A percentile compares a stretch with the other conserved stretches of the same genome.
Evolutionary conservation across 495 filamentous ascomycete genomes (phyloP).

Genomic region (Xylaria longipes): DNA sequence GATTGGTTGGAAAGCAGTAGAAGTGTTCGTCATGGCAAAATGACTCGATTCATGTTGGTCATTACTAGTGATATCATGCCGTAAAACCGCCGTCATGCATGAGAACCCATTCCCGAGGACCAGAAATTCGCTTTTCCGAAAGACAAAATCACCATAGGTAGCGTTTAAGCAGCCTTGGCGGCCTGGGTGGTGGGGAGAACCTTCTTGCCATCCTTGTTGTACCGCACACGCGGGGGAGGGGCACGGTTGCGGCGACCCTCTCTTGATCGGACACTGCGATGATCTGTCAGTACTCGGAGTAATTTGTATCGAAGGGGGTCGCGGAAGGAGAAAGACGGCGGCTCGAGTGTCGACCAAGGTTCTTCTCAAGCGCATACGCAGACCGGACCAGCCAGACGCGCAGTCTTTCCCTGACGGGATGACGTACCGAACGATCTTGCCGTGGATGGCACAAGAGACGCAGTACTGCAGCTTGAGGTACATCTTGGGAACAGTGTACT

Average conservation of each 20-base stretch:
- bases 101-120: conserved; percentile 41
- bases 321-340: conserved; percentile 29
- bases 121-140: conserved; percentile 35
- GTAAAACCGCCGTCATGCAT: conserved; percentile 40
- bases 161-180: conserved; percentile 48
- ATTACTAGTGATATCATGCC: conserved; percentile 42
- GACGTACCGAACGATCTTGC: conserved; percentile 99
- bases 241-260: conserved; percentile 98
- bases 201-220: conserved; percentile 99
- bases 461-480: conserved; percentile 99
- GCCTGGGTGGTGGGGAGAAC: conserved; percentile 80
- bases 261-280: conserved; percentile 87
- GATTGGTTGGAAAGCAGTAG: background rate
- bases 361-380: conserved; percentile 63
- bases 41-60: conserved; percentile 42
- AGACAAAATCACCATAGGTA: conserved; percentile 33
- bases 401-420: conserved; percentile 45
- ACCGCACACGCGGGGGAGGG: conserved; percentile 93
- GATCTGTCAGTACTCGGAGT: conserved; percentile 45
- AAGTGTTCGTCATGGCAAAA: conserved; percentile 32
- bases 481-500: conserved; percentile 99
- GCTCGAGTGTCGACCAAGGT: conserved; percentile 62
- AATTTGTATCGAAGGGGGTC: conserved; percentile 18
- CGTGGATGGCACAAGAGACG: conserved; percentile 99
- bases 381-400: conserved; percentile 33